Evolutionary conservation across 352 stramenopile genomes (phyloP).

Genomic region (Globisporangium irregulare): DNA sequence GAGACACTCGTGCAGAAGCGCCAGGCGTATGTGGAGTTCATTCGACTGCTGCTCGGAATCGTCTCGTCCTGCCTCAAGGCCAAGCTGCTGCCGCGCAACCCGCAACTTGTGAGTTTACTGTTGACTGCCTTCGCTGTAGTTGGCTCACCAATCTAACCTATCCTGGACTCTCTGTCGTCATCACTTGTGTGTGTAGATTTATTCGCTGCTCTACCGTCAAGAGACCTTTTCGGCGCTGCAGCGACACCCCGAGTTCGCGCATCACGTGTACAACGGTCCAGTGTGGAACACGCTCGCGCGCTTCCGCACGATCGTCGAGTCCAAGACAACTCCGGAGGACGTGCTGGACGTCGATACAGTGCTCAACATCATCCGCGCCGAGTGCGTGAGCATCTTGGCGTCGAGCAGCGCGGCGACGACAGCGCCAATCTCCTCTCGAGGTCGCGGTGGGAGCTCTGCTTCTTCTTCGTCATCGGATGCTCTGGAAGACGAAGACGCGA

Average conservation of each 20-base stretch:
- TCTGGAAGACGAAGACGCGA: slow-evolving; percentile 52
- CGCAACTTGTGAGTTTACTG: slow-evolving; percentile 51
- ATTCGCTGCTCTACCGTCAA: slow-evolving; percentile 72
- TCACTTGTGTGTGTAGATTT: slow-evolving; percentile 44
- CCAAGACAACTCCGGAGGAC: slow-evolving; percentile 51
- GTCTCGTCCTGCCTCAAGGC: slow-evolving; percentile 66
- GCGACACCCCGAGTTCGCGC: slow-evolving; percentile 52
- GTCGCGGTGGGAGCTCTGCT: background rate
- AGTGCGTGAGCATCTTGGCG: slow-evolving; percentile 68
- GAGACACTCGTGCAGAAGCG: slow-evolving; percentile 54
- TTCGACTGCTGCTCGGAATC: slow-evolving; percentile 62
- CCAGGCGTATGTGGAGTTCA: slow-evolving; percentile 74
- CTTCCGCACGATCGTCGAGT: slow-evolving; percentile 60
- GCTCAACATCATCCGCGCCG: slow-evolving; percentile 58
- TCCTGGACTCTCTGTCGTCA: background rate
- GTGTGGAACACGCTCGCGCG: slow-evolving; percentile 64
- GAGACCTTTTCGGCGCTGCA: slow-evolving; percentile 57
- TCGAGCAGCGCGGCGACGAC: slow-evolving; percentile 30
- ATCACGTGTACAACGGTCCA: slow-evolving; percentile 55
- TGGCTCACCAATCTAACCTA: background rate
- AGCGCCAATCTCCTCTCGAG: background rate
- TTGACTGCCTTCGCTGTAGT: background rate
- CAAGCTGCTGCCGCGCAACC: slow-evolving; percentile 63
- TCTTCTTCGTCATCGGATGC: background rate
- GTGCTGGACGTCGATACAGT: slow-evolving; percentile 68